Evolutionary conservation across 495 filamentous ascomycete species (phyloP), one percentile per base, ranked within the genome.

Genomic region (Polyplosphaeria fusca): DNA sequence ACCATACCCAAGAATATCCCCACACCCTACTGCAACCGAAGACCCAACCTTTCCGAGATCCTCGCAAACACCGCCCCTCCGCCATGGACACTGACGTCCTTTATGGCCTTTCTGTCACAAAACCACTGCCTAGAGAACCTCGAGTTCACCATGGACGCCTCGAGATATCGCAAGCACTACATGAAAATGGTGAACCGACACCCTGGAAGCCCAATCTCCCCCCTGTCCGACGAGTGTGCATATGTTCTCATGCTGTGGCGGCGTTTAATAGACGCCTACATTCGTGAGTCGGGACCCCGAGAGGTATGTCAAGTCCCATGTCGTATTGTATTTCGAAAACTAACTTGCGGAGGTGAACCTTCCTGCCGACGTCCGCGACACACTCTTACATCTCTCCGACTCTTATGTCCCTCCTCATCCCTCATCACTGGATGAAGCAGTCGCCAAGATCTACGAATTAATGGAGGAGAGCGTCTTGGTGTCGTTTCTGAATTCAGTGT

Each of bases 41-140:
- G 86, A 56, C 94, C 94, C 14, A 87, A 88, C 26, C 74, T 99
- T 44, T 76, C 85, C 44, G 91, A 97, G 60, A 90, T 99, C 13
- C 79, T 99, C 40, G 83, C 87, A 35, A 91, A 96, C 67, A 82
- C 82, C 20, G 87, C 94, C 48, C 86, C 89, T 0, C 84, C 89
- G 35, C 94, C 94, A 62, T 97, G 91, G 77, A 96, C 91, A 2
- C 79, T 97, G 16, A 82, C 82, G 61, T 93, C 94, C 20, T 97
- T 99, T 73, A 97, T 89, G 81, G 93, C 92, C 47, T 99, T 93
- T 68, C 81, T 97, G 22, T 96, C 94, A 1, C 91, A 96, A 64
- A 97, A 97, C 61, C 94, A 97, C 71, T 99, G 94, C 66, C 73
- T 97, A 39, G 94, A 99, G 71, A 99, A 89, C 5, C 74, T 99